These are phyloP conservation scores for Cladosporium sp. DNA, from an alignment of 2,329 filamentous ascomycete genomes.

Conservation along the genomic window DNA sequence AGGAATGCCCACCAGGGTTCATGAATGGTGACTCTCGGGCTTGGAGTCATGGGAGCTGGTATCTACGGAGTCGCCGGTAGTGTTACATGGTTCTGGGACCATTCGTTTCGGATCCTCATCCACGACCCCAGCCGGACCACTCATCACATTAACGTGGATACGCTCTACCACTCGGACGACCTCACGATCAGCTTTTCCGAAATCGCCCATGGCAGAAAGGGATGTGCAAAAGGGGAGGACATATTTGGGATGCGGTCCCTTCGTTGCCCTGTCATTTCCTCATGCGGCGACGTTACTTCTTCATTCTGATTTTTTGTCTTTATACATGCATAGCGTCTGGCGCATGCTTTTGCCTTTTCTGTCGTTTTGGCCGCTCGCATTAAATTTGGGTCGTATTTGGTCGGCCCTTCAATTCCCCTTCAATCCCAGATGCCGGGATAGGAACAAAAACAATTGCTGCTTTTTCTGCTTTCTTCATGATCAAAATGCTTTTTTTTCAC, in stretches of 20 bases:
- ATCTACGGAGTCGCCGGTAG: not conserved
- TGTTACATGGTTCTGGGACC: not conserved
- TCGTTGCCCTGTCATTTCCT: not conserved
- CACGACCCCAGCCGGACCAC: not conserved
- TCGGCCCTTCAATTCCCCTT: not conserved
- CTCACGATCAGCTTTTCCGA: not conserved
- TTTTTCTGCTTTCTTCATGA: not conserved
- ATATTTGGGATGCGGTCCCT: not conserved
- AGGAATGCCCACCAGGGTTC: not conserved
- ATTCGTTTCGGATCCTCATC: not conserved
- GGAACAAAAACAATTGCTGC: constrained; percentile 4
- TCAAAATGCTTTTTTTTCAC: not conserved
- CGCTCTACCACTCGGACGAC: not conserved
- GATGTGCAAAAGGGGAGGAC: constrained; percentile 4
- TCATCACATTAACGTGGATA: not conserved
- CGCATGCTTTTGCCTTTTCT: not conserved
- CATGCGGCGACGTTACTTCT: not conserved
- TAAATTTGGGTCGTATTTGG: not conserved
- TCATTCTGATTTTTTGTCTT: not conserved
- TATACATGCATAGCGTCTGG: constrained; percentile 11
- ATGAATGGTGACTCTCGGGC: not conserved
- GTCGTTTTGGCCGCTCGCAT: constrained; percentile 3
- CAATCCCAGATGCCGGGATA: not conserved
- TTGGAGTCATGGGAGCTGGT: not conserved
- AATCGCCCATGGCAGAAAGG: not conserved